These are phyloP conservation scores for Hyphodiscus hymeniophilus DNA, from an alignment of 495 filamentous ascomycete genomes.

Conservation along the genomic window DNA sequence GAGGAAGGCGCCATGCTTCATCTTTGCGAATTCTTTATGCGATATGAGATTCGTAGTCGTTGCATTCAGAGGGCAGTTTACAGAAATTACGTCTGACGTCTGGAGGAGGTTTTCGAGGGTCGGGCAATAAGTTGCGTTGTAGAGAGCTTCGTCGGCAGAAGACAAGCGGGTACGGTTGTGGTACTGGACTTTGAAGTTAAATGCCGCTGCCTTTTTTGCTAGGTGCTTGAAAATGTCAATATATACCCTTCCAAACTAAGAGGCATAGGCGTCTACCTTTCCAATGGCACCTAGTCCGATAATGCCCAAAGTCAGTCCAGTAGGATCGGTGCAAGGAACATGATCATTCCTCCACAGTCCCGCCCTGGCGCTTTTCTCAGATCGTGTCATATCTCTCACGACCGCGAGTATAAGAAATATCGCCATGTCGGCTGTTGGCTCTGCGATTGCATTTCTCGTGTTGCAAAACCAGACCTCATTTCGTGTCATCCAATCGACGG, in stretches of 20 bases:
- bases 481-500: conserved; percentile 28
- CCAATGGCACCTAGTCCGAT: conserved; percentile 82
- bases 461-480: conserved; percentile 26
- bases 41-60: conserved; percentile 59
- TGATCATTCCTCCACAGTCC: conserved; percentile 43
- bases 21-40: conserved; percentile 50
- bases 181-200: conserved; percentile 34
- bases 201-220: conserved; percentile 52
- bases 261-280: background rate
- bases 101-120: conserved; percentile 57
- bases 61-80: conserved; percentile 60
- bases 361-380: conserved; percentile 17
- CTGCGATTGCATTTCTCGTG: conserved; percentile 15
- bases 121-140: conserved; percentile 52
- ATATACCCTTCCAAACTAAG: background rate
- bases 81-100: conserved; percentile 60
- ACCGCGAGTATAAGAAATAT: conserved; percentile 67
- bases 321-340: conserved; percentile 51
- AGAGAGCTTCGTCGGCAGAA: conserved; percentile 32
- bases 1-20: conserved; percentile 69
- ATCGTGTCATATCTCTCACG: conserved; percentile 38
- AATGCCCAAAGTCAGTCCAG: conserved; percentile 58
- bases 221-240: conserved; percentile 41
- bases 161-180: conserved; percentile 27
- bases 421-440: conserved; percentile 59